Evolutionary conservation across 345 rosid genomes (phyloP), one percentile per base, ranked within the genome.

Genomic region (Anastatica hierochuntica): DNA sequence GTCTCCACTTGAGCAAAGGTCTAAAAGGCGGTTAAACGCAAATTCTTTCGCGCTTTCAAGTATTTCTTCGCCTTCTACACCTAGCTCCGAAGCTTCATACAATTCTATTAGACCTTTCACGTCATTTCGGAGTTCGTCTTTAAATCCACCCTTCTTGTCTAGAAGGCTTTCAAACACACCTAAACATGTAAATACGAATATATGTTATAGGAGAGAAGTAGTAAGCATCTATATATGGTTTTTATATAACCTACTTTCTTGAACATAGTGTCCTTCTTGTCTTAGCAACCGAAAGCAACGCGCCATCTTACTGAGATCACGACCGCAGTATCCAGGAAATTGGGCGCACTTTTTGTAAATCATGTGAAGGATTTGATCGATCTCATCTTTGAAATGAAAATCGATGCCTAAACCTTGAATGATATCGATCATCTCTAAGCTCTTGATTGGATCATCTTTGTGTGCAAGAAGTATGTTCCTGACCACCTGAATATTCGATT

Each of bases 21-120:
- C 63, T 13, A 19, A 31, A 11, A 78, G 73, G 46, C 50, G 34
- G 16, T 57, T 42, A 26, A 21, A 41, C 17, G 74, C 56, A 4
- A 47, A 63, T 2, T 44, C 61, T 49, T 63, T 58, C 4, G 70
- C 67, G 40, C 69, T 69, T 15, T 74, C 78, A 8, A 77, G 77
- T 18, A 21, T 39, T 46, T 72, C 66, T 73, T 81, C 94, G 5
- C 75, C 88, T n/a, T 49, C 65, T 8, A 64, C 43, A 36, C 77
- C 49, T 8, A 81, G 63, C 15, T 74, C 75, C 10, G 82, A 69
- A 51, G 94, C 94, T 70, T 81, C 84, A 16, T 51, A 76, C 47
- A 79, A 41, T 21, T 59, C 71, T 46, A 67, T 56, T 43, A 81
- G 14, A 19, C 76, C 79, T 52, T 46, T 46, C 6, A 76, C 40